Base-by-base conservation (phyloP, 148 eudicot genomes). In the Nyssa sinensis region DNA sequence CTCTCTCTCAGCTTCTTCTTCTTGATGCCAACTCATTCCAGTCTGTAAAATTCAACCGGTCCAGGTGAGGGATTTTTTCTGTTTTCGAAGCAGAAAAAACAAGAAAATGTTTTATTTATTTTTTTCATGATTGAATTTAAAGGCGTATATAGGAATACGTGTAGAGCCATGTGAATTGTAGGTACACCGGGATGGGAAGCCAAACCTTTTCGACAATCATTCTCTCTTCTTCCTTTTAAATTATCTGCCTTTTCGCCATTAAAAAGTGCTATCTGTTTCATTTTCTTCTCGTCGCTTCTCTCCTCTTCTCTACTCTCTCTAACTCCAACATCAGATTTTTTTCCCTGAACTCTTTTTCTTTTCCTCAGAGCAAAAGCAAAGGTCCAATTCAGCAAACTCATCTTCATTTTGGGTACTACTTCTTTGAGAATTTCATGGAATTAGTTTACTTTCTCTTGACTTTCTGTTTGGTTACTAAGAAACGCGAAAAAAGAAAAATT, bases 91-190 rank as follows among this genome's bases (percentile, higher is more conserved):
- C 59, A 1, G 23, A 55, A 55, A 55, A 55, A 17, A 49, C 57
- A 49, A 55, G 57, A 55, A 55, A 55, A 19, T 13, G 59, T 55
- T 55, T 3, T 55, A 7, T 55, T 55, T 27, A 13, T 61, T 25
- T 61, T 28, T 11, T 61, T 24, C 19, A 61, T 61, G 64, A 61
- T 25, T 61, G 64, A 11, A 28, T 8, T 27, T 28, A 23, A 28
- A 55, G 59, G 59, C 59, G 21, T 44, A 24, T 7, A 24, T 61
- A 27, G 64, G 64, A 61, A 17, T 61, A 9, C 31, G 64, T 61
- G 64, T 61, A 61, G 14, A 28, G 64, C 64, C 64, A 61, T 27
- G 64, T 61, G 64, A 61, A 28, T 27, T 61, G 29, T 25, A 24
- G 32, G 64, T 8, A 10, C 32, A 27, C 64, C 25, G 64, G 31